A percentile compares a stretch with the other conserved stretches of the same genome.
Conservation (phyloP, 148 eudicot genomes). For the Vaccinium corymbosum region DNA sequence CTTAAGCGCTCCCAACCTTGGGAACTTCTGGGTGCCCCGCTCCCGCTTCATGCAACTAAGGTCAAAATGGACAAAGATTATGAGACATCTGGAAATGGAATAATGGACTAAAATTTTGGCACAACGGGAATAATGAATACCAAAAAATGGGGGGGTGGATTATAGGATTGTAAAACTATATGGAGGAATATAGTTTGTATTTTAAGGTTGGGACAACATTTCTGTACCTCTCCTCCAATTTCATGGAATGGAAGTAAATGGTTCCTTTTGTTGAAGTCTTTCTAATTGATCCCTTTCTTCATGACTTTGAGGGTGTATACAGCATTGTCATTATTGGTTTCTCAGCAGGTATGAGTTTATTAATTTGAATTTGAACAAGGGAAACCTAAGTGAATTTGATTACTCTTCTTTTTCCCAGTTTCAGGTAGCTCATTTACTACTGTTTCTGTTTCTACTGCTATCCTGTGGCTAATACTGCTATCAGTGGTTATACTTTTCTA, state of each 20-base stretch:
- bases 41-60: too few relatives aligned
- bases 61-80: neutral
- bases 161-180: neutral
- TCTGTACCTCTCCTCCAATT: neutral
- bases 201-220: neutral
- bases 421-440: neutral
- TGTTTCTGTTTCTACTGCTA: neutral
- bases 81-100: neutral
- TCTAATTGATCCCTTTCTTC: neutral
- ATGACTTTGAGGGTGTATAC: neutral
- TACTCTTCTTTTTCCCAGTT: neutral
- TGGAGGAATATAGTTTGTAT: neutral
- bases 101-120: neutral
- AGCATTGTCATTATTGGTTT: neutral
- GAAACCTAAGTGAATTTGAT: neutral
- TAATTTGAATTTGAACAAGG: neutral
- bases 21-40: too few relatives aligned
- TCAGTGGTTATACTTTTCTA: neutral
- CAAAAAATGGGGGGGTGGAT: neutral
- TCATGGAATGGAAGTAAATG: neutral
- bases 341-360: neutral
- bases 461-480: neutral
- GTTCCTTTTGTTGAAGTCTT: neutral
- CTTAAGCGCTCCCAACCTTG: too few relatives aligned
- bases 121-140: neutral